Base-by-base conservation (phyloP, 495 filamentous ascomycete species). In the Parathielavia appendiculata region DNA sequence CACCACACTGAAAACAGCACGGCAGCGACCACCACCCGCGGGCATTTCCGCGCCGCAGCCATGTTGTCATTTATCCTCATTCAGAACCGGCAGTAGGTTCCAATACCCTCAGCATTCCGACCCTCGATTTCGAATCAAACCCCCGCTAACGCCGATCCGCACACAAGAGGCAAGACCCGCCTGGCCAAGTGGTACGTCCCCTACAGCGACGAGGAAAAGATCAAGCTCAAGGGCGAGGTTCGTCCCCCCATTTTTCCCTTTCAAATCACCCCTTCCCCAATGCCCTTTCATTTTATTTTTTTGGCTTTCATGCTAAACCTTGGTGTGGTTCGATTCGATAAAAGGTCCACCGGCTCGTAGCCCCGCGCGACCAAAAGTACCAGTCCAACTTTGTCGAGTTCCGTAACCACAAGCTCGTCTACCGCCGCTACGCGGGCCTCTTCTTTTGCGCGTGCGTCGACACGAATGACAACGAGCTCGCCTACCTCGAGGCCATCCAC, bases 371-470 rank as follows among this genome's bases (percentile, higher is more conserved):
- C 73, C 93, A 98, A 74, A 98, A 98, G 74, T 95, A 98, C 76
- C 93, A 98, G 71, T 95, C 90, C 70, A 98, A 98, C 76, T 98
- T 98, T 70, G 93, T 98, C 75, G 93, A 98, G 77, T 86, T 91
- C 82, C 85, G 92, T 69, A 85, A 87, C 74, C 83, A 86, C 63
- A 97, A 96, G 76, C 86, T 98, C 63, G 90, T 98, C 22, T 98
- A 98, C 75, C 87, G 93, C 23, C 86, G 93, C 52, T 98, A 98
- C 76, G 93, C 93, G 0, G 93, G 93, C 0, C 82, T 98, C 22
- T 98, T 98, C 79, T 98, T 97, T 75, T 97, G 93, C 77, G 95
- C 92, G 17, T 97, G 95, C 73, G 93, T 98, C 64, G 93, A 98
- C 76, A 92, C 95, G 53, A 97, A 96, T 72, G 93, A 98, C 73